Conservation (phyloP, 371 early-diverging fungal species). For the Mucor velutinosus region DNA sequence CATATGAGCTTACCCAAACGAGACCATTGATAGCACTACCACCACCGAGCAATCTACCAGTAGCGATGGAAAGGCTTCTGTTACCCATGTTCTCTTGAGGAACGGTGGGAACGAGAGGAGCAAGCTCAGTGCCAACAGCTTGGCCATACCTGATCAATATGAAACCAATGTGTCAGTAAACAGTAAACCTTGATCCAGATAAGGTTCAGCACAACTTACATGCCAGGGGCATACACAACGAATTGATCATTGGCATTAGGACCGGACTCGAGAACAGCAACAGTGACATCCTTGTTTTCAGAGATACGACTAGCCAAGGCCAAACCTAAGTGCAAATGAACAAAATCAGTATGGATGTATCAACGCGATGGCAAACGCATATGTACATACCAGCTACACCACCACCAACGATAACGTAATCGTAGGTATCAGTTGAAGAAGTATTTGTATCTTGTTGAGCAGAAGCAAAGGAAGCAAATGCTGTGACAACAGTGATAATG, state of each 20-base stretch:
- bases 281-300: conserved; percentile 16
- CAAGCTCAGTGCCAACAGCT: conserved; percentile 20
- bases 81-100: conserved; percentile 16
- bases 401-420: conserved; percentile 21
- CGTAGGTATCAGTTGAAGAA: conserved; percentile 16
- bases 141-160: conserved; percentile 19
- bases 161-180: neutral
- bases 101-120: conserved; percentile 15
- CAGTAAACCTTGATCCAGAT: neutral
- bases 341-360: neutral
- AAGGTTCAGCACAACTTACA: conserved; percentile 4
- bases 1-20: conserved; percentile 11
- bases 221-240: conserved; percentile 18
- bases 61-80: conserved; percentile 13
- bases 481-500: conserved; percentile 7
- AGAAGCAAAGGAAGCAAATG: conserved; percentile 1
- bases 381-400: conserved; percentile 8
- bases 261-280: conserved; percentile 19
- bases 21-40: conserved; percentile 23
- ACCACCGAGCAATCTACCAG: conserved; percentile 21
- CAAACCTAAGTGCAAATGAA: conserved; percentile 3
- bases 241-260: conserved; percentile 17
- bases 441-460: neutral
- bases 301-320: conserved; percentile 18
- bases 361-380: neutral